Base-by-base conservation (phyloP, 2,329 filamentous ascomycete genomes). In the Ascochyta lentis region DNA sequence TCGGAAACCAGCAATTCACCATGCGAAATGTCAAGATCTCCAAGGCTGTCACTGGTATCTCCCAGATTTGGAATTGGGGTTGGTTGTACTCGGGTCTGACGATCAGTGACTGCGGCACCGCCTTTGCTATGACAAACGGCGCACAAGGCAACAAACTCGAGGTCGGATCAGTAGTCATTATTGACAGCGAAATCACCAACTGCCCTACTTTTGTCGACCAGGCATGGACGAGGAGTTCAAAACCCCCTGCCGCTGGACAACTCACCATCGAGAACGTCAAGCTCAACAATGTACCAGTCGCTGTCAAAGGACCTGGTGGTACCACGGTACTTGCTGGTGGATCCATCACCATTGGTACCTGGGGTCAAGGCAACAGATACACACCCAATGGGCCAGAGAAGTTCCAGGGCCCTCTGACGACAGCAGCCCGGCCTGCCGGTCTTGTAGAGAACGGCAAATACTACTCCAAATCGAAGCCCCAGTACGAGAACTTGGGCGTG, bases 21-120 rank as follows among this genome's bases (percentile, higher is more conserved):
- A 83, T 83, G 68, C 80, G 81, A 22, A 84, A 85, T 58, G 65
- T 89, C 35, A 79, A 75, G 22, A 84, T 87, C 65, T 79, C 80
- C 19, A 76, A 79, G 29, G 79, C 78, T 9, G 74, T 78, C 0
- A 83, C 81, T 0, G 83, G 81, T 16, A 84, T 88, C 47, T 80
- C 80, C 12, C 80, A 86, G 57, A 78, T 84, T 41, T 88, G 84
- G 84, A 77, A 85, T 59, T 88, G 85, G 85, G 83, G 83, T 2
- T 88, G 80, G 80, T 79, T 81, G 1, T 85, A 82, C 60, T 77
- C 81, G 42, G 77, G 76, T 9, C 71, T 86, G 45, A 77, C 56
- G 3, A 79, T 87, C 54, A 78, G 78, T 38, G 82, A 84, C 67
- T 86, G 84, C 63, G 68, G 69, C 1, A 78, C 80, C n/a, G 85